These are phyloP conservation scores for Alternaria sp. DNA, from an alignment of 2,329 filamentous ascomycete genomes.

Conservation along the genomic window DNA sequence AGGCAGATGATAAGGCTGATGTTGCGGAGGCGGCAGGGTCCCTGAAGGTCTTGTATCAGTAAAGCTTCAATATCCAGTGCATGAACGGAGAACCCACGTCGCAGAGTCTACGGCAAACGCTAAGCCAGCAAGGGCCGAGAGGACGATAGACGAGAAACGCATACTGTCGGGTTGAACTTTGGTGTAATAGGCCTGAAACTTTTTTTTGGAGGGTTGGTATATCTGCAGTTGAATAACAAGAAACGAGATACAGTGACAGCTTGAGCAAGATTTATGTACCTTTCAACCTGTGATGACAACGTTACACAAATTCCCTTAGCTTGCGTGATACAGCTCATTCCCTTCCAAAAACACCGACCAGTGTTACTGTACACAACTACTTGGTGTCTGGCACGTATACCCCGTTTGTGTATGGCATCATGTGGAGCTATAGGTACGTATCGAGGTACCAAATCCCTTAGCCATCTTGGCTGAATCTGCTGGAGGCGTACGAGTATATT, in stretches of 20 bases:
- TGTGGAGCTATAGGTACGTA: background rate
- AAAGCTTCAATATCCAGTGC: too few species aligned
- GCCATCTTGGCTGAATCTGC: background rate
- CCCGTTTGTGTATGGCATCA: background rate
- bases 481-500: background rate
- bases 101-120: background rate
- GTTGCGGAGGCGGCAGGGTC: background rate
- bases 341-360: background rate
- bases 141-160: constrained; percentile 21
- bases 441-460: background rate
- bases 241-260: fast-evolving
- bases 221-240: background rate
- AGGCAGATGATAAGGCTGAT: background rate
- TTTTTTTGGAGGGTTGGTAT: too few species aligned
- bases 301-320: background rate
- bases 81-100: background rate
- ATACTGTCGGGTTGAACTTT: background rate
- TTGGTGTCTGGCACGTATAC: background rate
- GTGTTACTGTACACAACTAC: background rate
- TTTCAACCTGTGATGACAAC: background rate
- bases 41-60: background rate
- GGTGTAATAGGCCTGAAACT: too few species aligned
- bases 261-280: background rate
- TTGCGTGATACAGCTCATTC: background rate
- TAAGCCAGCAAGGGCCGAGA: constrained; percentile 13